Evolutionary conservation across 495 filamentous ascomycete species (phyloP), one percentile per base, ranked within the genome.

Genomic region (Thermochaetoides thermophila): DNA sequence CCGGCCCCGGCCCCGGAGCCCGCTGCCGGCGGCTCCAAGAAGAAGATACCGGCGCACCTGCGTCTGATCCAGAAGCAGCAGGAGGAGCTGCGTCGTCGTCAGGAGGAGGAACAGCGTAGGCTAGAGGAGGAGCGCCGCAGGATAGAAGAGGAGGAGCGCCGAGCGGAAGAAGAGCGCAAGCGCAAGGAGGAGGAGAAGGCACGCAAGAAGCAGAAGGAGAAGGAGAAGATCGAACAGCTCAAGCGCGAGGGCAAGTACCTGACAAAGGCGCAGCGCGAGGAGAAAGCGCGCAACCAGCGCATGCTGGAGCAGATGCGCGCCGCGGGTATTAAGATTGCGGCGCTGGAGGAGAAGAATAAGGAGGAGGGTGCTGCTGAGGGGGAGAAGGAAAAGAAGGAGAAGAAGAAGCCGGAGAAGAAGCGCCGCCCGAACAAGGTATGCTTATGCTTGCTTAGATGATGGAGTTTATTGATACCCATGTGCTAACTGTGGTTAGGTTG

Each of bases 251-350:
- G 91, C 47, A 95, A 92, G 52, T 85, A 84, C 45, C 64, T 94
- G 39, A 94, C 86, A 42, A 89, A 93, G 56, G 83, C 87, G 18
- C 85, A 99, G 56, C 81, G 75, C 47, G 84, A 94, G 46, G 78
- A 78, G 39, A 79, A 87, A 54, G 73, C 75, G 17, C 71, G 73
- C 39, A 79, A 84, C 49, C 81, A 95, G 53, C 60, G 81, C 46
- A 85, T 89, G 35, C 66, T 93, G 45, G 74, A 94, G 69, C 91
- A 96, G 57, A 86, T 96, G 86, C 66, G 93, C 50, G 84, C 73
- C 10, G 77, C 84, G 20, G 85, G 85, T 43, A 75, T 76, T 38
- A 78, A 80, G 49, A 80, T 95, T 41, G 84, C 76, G 33, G 84
- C 74, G 30, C 64, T 81, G 10, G 22, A 13, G 1, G 44, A 45